Evolutionary conservation across 257 asterid genomes (phyloP), one percentile per base, ranked within the genome.

Genomic region (Plantago major): DNA sequence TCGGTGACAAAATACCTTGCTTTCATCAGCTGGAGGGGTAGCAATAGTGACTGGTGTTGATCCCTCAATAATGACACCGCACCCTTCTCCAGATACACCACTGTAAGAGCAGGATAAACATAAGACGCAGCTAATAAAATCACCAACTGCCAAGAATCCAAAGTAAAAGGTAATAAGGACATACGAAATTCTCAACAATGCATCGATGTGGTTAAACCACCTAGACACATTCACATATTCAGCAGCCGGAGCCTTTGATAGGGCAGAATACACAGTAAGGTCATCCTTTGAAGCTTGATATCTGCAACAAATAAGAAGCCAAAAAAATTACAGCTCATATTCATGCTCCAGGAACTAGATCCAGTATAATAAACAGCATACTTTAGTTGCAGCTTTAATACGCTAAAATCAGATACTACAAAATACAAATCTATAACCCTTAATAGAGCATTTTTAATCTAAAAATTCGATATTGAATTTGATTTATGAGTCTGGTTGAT

Each of bases 201-300:
- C 81, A 17, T 77, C 84, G 15, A 82, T 82, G 57, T 82, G 89
- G 70, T 75, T 75, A 75, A 50, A 82, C 89, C 89, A 79, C 60
- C 89, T 79, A 10, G 84, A 82, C 37, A 63, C 81, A 28, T 83
- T 86, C 38, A 87, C 87, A 7, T 71, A 76, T 28, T 81, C 80
- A 38, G 85, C 65, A 43, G 97, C 69, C 12, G 95, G 93, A 48
- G 89, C 67, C 73, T 73, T 81, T 11, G 87, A 7, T 22, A 87
- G 67, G 15, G 82, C 78, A 60, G 85, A 69, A 66, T 74, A 84
- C 44, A 87, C 93, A 0, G 85, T 73, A 46, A 90, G 67, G 66
- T 90, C 97, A 70, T 87, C 97, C 62, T 90, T 90, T 0, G 96
- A 90, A 15, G 96, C 96, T 72, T 76, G 95, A 74, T 87, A 85